Conservation (phyloP, 2,329 filamentous ascomycete species). For the Penicillium fuscoglaucum region DNA sequence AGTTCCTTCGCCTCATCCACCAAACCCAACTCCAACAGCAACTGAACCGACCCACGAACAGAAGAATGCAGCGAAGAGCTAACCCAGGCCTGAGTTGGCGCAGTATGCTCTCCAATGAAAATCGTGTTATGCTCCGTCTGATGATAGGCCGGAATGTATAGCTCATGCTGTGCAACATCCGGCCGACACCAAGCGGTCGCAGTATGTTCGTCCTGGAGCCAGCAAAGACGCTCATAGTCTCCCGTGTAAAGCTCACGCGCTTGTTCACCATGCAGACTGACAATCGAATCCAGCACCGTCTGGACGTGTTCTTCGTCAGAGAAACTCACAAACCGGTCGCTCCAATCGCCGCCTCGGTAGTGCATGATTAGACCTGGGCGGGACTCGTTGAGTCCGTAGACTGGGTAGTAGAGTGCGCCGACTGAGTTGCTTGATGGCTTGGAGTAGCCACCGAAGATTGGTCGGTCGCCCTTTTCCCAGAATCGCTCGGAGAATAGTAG, state of each 20-base stretch:
- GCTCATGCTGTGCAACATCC: conserved; percentile 34
- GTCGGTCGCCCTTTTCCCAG: conserved; percentile 34
- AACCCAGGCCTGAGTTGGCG: conserved; percentile 39
- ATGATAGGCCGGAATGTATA: conserved; percentile 38
- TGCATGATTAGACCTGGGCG: conserved; percentile 36
- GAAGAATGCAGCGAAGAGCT: conserved; percentile 34
- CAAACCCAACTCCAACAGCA: conserved; percentile 56
- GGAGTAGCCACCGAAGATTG: conserved; percentile 35
- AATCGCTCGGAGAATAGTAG: conserved; percentile 36
- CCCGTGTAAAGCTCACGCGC: conserved; percentile 34
- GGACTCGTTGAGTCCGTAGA: conserved; percentile 35
- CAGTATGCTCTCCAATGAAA: conserved; percentile 40
- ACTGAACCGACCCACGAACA: conserved; percentile 32
- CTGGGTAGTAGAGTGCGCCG: conserved; percentile 35
- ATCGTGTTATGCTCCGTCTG: conserved; percentile 37
- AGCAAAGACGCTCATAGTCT: conserved; percentile 36
- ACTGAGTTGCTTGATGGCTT: conserved; percentile 27
- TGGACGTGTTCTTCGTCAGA: conserved; percentile 31
- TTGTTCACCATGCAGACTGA: conserved; percentile 30
- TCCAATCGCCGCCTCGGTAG: conserved; percentile 35
- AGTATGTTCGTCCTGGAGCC: conserved; percentile 33
- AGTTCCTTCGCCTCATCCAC: conserved; percentile 68
- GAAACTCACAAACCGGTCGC: conserved; percentile 34
- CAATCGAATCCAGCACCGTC: conserved; percentile 31
- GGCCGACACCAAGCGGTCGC: conserved; percentile 35